Base-by-base conservation (phyloP, 306 rosid genomes). In the Castanea crenata region DNA sequence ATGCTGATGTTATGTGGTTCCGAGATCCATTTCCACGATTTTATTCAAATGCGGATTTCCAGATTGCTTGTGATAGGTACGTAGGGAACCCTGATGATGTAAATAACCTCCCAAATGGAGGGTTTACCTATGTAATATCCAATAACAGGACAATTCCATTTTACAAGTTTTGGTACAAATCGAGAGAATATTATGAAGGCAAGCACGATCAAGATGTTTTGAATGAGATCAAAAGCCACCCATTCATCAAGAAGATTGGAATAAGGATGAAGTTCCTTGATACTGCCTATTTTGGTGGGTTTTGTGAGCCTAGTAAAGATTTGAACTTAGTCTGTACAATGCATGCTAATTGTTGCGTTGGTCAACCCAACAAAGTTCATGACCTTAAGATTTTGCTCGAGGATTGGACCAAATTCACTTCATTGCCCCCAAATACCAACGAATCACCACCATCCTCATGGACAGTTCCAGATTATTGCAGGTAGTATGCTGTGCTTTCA, bases 301-400 rank as follows among this genome's bases (percentile, higher is more conserved):
- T 94, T 83, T 94, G 99, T 69, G 76, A 91, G 41, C 19, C 82
- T 1, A 80, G 90, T 55, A 49, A 29, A 35, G 85, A 92, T 64
- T 58, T 94, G 0, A 82, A 74, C 87, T 12, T 32, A 29, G 95
- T 85, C 9, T 75, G 80, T 49, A 94, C 99, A 5, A 84, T 92
- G 97, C 99, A 94, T 75, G 99, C 98, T 5, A 94, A 94, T 80
- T 94, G 99, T 41, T 94, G 99, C 75, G 65, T 89, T 35, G 99
- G 99, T 51, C 83, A 88, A 4, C 76, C 86, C 0, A 94, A 89
- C 77, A 94, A 94, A 56, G 75, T 94, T 79, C 58, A 80, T 73
- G 99, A 92, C 82, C 99, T 94, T 12, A 80, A 49, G 34, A 78
- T 85, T 76, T 74, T 94, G 88, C 96, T 94, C n/a, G 56, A 86